Evolutionary conservation across 2,329 filamentous ascomycete genomes (phyloP).

Genomic region (Cladosporium sp.): DNA sequence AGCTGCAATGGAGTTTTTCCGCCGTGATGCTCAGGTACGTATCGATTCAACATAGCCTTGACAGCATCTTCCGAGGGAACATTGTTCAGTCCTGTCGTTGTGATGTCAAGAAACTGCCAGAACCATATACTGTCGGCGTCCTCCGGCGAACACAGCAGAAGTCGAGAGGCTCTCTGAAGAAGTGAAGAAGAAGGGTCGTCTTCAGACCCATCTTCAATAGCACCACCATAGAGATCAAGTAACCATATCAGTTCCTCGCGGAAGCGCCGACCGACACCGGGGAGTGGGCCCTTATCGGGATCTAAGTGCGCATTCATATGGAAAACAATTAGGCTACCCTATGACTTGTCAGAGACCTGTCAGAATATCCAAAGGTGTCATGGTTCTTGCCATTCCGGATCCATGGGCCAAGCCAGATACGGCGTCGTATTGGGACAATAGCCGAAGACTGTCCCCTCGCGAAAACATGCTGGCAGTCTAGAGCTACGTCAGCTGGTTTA

Average conservation of each 20-base stretch:
- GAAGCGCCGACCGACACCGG: not conserved
- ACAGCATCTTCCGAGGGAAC: not conserved
- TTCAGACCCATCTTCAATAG: too few relatives aligned
- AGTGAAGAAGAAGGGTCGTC: fast-evolving
- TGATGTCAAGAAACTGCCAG: not conserved
- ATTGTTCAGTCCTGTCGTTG: not conserved
- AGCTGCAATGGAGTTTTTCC: not conserved
- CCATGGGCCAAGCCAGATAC: not conserved
- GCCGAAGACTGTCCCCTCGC: not conserved
- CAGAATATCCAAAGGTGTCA: not conserved
- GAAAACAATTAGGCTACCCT: not conserved
- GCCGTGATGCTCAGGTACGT: not conserved
- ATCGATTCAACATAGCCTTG: not conserved
- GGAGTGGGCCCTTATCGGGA: not conserved
- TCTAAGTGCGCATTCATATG: fast-evolving
- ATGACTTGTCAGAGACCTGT: not conserved
- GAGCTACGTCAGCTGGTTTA: not conserved
- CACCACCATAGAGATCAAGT: not conserved
- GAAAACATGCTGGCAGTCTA: not conserved
- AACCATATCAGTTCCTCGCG: not conserved
- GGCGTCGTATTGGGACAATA: not conserved
- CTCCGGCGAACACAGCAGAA: not conserved
- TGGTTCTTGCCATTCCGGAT: not conserved
- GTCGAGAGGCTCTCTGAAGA: not conserved
- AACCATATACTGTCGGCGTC: not conserved